Evolutionary conservation across 2,329 filamentous ascomycete species (phyloP), one percentile per base, ranked within the genome.

Genomic region (Macroventuria anomochaeta): DNA sequence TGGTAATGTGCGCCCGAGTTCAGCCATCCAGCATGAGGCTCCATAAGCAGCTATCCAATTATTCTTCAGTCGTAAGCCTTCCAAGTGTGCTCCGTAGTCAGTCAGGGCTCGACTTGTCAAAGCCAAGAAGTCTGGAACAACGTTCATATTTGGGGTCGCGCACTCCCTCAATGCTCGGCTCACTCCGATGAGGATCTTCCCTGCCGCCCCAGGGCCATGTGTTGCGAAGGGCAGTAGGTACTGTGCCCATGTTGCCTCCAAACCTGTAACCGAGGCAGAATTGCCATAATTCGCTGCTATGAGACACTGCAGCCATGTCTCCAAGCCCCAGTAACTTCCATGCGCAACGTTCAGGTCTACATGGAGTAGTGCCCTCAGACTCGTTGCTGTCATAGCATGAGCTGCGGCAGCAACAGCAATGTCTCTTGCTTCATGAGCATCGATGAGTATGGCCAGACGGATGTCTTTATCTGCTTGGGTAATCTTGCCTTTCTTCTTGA

Each of bases 401-500:
- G 67, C 67, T 23, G 60, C 63, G 5, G 71, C 65, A 21, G 68
- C 70, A 41, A 74, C 58, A 0, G 68, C 70, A 7, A 72, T 49
- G 33, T 72, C 68, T 56, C 54, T 63, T 11, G 42, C 42, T 21
- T 61, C 54, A 11, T 63, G 62, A 3, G 49, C 48, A 12, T 64
- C 50, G 18, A 73, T 61, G 26, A 72, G 42, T 8, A 57, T 49
- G 2, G 55, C 46, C 11, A 72, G 53, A 13, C 62, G 57, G 15
- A 62, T 48, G 39, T 71, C 67, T 4, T 48, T 40, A 21, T 71
- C 66, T 17, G 44, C 41, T 40, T 66, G 64, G 5, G 38, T 63
- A 12, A 66, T 52, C 20, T 68, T 73, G 23, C 65, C 65, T 42
- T 73, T 72, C 40, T 64, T 72, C 48, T 64, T 68, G 13, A 73